Evolutionary conservation across 495 filamentous ascomycete species (phyloP), one percentile per base, ranked within the genome.

Genomic region (Xylaria intraflava): DNA sequence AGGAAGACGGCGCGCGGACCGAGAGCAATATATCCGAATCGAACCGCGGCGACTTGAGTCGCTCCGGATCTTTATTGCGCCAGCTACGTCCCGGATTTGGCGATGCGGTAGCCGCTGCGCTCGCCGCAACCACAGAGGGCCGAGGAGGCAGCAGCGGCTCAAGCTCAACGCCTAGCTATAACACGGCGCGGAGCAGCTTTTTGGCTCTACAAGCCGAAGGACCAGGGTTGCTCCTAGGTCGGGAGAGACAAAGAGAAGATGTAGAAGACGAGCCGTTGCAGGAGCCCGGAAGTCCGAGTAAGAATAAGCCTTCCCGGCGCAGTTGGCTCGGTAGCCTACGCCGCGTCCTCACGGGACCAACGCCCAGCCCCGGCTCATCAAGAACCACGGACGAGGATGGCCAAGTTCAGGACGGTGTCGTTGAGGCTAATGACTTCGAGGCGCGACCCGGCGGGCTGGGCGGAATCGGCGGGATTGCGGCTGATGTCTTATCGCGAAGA

Each of bases 171-270:
- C 82, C 82, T 22, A 85, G 79, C 44, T 90, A 84, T 64, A 81
- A 77, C 33, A 89, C 88, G 0, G 86, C 86, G 6, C 75, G 76
- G 16, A 81, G 81, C 14, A 78, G 76, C 17, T 80, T 88, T 53
- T 71, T 74, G 1, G 74, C 78, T 16, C 72, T 84, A 10, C 86
- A 85, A 57, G 75, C 78, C 8, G 85, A 92, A 62, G 84, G 81
- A 0, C 83, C 86, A 30, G 67, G 67, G 1, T 69, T 91, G 24
- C 77, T 92, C 22, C 59, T 73, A 3, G 69, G 40, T 3, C 43
- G 47, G 14, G 40, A 55, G 19, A 30, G 22, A 20, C 11, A 22
- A n/a, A 36, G 62, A 9, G 63, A 62, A 3, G 54, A 58, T 14
- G 59, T 62, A 7, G 62, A 67, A 0, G 67, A 70, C 14, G 63